Percentiles rank a stretch among this genome's conserved stretches.
phyloP scores from a whole-genome alignment of 2,329 filamentous ascomycete species.

The Clonostachys byssicola region DNA sequence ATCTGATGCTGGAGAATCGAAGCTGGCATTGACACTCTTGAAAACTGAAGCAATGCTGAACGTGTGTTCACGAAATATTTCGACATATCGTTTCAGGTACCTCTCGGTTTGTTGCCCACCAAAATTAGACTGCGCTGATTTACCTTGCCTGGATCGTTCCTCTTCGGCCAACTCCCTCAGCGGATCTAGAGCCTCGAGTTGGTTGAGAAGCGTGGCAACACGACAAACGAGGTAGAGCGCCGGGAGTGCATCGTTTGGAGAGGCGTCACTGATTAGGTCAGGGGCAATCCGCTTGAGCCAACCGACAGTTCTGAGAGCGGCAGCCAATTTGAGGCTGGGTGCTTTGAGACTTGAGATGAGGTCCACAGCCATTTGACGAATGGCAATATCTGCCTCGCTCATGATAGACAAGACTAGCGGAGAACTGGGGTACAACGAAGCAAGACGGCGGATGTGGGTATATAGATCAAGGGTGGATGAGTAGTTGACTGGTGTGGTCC shows the following conservation, averaged over 20 bases:
- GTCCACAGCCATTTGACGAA: constrained; percentile 83
- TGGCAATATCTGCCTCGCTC: constrained; percentile 76
- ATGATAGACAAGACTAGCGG: constrained; percentile 69
- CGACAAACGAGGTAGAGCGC: constrained; percentile 86
- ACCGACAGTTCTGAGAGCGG: constrained; percentile 84
- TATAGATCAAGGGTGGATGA: constrained; percentile 86
- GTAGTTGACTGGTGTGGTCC: constrained; percentile 66
- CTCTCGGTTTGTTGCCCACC: constrained; percentile 89
- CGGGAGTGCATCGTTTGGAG: constrained; percentile 65
- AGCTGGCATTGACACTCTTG: constrained; percentile 65
- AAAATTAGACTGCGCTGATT: constrained; percentile 42
- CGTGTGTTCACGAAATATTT: constrained; percentile 96
- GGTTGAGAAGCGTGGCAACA: constrained; percentile 72
- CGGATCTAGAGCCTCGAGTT: constrained; percentile 79
- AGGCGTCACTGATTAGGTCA: constrained; percentile 48
- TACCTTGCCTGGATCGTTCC: constrained; percentile 51
- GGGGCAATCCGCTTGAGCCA: constrained; percentile 87
- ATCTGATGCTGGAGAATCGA: constrained; percentile 9
- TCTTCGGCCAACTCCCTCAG: constrained; percentile 86
- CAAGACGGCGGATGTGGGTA: constrained; percentile 85
- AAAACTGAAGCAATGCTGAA: constrained; percentile 96
- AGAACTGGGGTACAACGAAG: constrained; percentile 78
- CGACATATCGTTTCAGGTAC: constrained; percentile 91
- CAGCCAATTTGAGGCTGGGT: constrained; percentile 80
- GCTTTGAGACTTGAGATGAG: constrained; percentile 74